Base-by-base conservation (phyloP, 306 rosid genomes). In the Rosa multiflora region DNA sequence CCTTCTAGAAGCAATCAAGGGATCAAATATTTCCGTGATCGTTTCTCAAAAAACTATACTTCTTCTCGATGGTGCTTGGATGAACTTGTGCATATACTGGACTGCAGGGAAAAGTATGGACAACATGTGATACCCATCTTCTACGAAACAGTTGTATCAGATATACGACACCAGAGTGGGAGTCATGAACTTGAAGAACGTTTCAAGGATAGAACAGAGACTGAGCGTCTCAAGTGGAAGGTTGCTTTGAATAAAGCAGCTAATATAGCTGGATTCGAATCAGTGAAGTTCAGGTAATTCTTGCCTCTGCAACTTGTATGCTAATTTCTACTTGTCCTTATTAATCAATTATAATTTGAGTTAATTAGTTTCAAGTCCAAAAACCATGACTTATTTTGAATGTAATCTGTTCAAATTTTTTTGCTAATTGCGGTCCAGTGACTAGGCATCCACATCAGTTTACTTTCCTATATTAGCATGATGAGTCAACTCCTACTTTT, bases 261-360 rank as follows among this genome's bases (percentile, higher is more conserved):
- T 6, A 5, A 56, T 48, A 6, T 51, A 1, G 17, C 83, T 17
- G 83, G 83, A 0, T 66, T 51, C 42, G 78, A 66, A 58, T 79
- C 82, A 1, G n/a, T n/a, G n/a, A n/a, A n/a, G n/a, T n/a, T n/a
- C n/a, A 37, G 81, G 69, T 78, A 26, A 35, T 0, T 64, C 11
- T 0, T 18, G 29, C 63, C 63, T 44, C 6, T 58, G 13, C 0
- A 26, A 10, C 3, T 42, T 26, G 46, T 42, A 1, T 43, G 0
- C 32, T 4, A 13, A 1, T 59, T 20, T 4, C 5, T 44, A 62
- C 9, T 15, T 46, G 32, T 55, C 61, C 3, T 59, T 0, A 40
- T 1, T 0, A 58, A 1, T 13, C 63, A 5, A 6, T 59, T 3
- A 14, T 49, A 49, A 49, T 4, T 4, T 51, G 15, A 8, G 15